A percentile compares a stretch with the other conserved stretches of the same genome.
Evolutionary conservation across 1,139 yeast species (phyloP).

Genomic region (Lodderomyces elongisporus): DNA sequence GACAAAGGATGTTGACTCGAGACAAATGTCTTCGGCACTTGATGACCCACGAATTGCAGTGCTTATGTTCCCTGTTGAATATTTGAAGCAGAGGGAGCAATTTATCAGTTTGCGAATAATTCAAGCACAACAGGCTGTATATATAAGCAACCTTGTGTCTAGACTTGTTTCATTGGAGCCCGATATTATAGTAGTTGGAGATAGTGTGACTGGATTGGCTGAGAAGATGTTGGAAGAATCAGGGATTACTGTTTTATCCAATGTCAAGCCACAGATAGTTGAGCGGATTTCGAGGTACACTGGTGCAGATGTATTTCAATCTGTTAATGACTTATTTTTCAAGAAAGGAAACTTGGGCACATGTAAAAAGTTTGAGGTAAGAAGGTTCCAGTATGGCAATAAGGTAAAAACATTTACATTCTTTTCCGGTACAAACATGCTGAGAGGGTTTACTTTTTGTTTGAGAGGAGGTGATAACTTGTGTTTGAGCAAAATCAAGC

Average conservation of each 20-base stretch:
- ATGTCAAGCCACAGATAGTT: conserved; percentile 78
- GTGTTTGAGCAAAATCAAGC: conserved; percentile 61
- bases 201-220: conserved; percentile 81
- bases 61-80: conserved; percentile 86
- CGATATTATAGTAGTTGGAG: conserved; percentile 73
- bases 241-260: conserved; percentile 72
- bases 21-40: conserved; percentile 65
- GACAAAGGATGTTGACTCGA: conserved; percentile 80
- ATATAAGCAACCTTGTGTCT: conserved; percentile 73
- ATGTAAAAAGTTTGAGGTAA: conserved; percentile 69
- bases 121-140: conserved; percentile 84
- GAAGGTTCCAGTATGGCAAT: conserved; percentile 53
- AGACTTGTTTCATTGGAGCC: conserved; percentile 76
- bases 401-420: conserved; percentile 67
- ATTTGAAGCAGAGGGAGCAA: conserved; percentile 64
- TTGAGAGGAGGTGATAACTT: conserved; percentile 72
- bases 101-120: conserved; percentile 81
- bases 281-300: conserved; percentile 77
- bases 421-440: conserved; percentile 70
- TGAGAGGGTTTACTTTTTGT: conserved; percentile 76
- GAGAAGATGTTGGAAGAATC: conserved; percentile 65
- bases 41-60: conserved; percentile 71
- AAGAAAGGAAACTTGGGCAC: conserved; percentile 60
- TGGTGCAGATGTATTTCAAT: conserved; percentile 67
- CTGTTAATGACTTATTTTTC: conserved; percentile 45